Conservation (phyloP, 352 stramenopile species). For the Phytopythium cucurbitacearum region DNA sequence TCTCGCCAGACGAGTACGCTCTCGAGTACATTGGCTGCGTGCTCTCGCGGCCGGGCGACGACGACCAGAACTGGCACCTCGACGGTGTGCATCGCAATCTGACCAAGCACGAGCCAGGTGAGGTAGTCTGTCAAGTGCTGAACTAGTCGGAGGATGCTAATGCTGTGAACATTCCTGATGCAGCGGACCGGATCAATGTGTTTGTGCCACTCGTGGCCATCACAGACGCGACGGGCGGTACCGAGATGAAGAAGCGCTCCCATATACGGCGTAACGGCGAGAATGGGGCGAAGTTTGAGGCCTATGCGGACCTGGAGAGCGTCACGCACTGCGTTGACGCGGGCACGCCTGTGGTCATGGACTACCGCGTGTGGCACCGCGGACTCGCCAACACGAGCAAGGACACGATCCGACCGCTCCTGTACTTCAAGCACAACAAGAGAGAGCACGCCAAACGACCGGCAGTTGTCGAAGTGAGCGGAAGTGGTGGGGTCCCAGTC, state of each 20-base stretch:
- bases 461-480: not conserved
- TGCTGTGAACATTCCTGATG: not conserved
- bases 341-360: constrained; percentile 63
- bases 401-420: constrained; percentile 37
- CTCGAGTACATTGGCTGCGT: constrained; percentile 79
- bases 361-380: constrained; percentile 79
- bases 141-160: not conserved
- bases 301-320: constrained; percentile 46
- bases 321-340: constrained; percentile 46
- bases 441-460: not conserved
- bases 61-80: constrained; percentile 76
- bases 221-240: constrained; percentile 39
- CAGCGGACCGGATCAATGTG: constrained; percentile 71
- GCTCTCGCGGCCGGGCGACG: constrained; percentile 50
- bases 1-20: constrained; percentile 9
- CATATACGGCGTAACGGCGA: constrained; percentile 39
- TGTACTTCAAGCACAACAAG: constrained; percentile 72
- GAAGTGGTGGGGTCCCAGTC: not conserved
- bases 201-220: constrained; percentile 67
- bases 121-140: not conserved
- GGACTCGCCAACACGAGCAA: constrained; percentile 47
- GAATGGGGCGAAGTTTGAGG: constrained; percentile 35
- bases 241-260: constrained; percentile 63
- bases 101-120: constrained; percentile 46
- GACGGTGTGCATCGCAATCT: constrained; percentile 65